Evolutionary conservation across 768 basidiomycete species (phyloP).

Genomic region (Lactarius trivialis): DNA sequence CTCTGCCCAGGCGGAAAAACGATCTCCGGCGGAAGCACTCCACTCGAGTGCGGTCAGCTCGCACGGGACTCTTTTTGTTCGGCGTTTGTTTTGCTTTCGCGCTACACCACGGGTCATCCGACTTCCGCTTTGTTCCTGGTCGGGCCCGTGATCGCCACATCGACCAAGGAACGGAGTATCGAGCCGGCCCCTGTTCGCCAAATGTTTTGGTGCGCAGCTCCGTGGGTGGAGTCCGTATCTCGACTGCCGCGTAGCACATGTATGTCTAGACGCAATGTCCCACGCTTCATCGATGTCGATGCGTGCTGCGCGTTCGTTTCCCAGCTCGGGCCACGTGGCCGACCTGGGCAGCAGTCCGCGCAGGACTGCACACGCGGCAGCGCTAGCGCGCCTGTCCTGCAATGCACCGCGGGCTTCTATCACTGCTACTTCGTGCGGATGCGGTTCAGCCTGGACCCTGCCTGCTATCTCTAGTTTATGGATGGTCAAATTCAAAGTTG

Average conservation of each 20-base stretch:
- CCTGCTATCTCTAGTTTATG: neutral
- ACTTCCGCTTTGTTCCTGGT: neutral
- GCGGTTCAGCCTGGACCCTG: neutral
- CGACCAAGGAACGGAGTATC: neutral
- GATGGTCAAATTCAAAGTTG: neutral
- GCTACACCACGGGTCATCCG: neutral
- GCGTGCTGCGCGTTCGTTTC: conserved; percentile 7
- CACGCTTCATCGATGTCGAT: neutral
- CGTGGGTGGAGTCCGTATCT: neutral
- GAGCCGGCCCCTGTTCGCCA: neutral
- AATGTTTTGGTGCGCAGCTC: neutral
- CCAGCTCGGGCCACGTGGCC: conserved; percentile 7
- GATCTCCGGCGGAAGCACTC: conserved; percentile 6
- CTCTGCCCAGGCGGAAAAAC: neutral
- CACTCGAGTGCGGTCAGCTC: neutral
- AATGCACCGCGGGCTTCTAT: neutral
- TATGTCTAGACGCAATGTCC: neutral
- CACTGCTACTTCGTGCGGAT: neutral
- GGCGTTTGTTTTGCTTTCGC: conserved; percentile 3
- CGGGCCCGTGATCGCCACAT: neutral
- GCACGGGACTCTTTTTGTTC: neutral
- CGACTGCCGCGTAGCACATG: neutral
- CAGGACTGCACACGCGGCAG: neutral
- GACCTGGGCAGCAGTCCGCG: neutral
- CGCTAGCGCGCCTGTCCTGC: neutral